Evolutionary conservation across 2,329 filamentous ascomycete genomes (phyloP), one percentile per base, ranked within the genome.

Genomic region (Hymenoscyphus fructigenus): DNA sequence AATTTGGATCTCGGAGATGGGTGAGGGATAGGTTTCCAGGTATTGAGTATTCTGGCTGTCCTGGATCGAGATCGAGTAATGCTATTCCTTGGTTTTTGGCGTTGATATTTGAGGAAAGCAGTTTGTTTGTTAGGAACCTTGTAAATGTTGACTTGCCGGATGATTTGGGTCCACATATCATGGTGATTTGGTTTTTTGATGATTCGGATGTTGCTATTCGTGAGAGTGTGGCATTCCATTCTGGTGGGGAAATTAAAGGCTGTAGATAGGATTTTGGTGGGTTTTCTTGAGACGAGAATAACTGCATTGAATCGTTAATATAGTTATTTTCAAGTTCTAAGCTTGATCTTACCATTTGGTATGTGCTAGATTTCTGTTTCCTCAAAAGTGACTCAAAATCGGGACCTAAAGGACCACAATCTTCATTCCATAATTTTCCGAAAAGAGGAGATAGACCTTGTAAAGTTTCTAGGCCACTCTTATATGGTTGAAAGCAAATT

Each of bases 121-220:
- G 78, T 12, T 85, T 83, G 72, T 93, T 93, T 9, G 83, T 78
- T 2, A 93, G 78, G 4, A 92, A 76, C 58, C 84, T 85, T 14
- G 85, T 84, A 74, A 93, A 91, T 0, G 89, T 92, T 0, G 91
- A 93, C 73, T 93, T 93, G 2, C 91, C 91, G 2, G 90, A 86
- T 0, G 85, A 87, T 68, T 92, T 91, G 0, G 88, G 85, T 0
- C 91, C 91, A 59, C 88, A 88, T 2, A 92, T 79, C 66, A 93
- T 79, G 6, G 86, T 79, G 1, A 79, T 78, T 2, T 76, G 76
- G 57, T 76, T 74, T 6, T 72, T 75, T 15, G 72, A 74, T 47
- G 75, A 77, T 59, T 75, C 79, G 12, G 70, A 71, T 41, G 71
- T 77, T 29, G 70, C 66, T 7, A 71, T 57, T 64, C 64, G 70